These are phyloP conservation scores for Leptomonas pyrrhocoris DNA, from an alignment of 208 protist genomes.

Conservation along the genomic window DNA sequence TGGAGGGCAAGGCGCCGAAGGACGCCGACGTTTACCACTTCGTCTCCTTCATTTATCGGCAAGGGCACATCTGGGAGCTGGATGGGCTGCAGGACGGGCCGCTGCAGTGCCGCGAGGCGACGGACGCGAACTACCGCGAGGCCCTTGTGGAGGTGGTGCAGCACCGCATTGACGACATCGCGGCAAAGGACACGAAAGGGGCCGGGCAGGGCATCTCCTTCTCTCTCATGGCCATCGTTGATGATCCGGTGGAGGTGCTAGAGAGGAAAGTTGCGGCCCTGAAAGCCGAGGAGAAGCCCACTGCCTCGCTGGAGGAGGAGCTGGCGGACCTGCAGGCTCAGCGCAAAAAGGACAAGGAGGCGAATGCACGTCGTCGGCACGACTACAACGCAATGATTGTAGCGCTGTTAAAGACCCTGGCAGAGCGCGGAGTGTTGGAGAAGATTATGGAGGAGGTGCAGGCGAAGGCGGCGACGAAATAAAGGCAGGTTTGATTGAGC, in stretches of 20 bases:
- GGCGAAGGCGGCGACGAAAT: conserved; percentile 19
- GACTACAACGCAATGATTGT: conserved; percentile 98
- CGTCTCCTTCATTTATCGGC: conserved; percentile 93
- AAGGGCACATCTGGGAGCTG: conserved; percentile 96
- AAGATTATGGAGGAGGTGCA: conserved; percentile 43
- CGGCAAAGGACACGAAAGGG: conserved; percentile 50
- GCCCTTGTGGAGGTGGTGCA: conserved; percentile 84
- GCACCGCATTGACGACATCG: conserved; percentile 80
- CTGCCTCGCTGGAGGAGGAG: conserved; percentile 51
- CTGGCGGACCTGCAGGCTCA: conserved; percentile 59
- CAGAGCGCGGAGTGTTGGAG: conserved; percentile 90
- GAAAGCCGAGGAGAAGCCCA: conserved; percentile 53
- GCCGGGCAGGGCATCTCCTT: conserved; percentile 93
- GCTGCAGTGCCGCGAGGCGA: conserved; percentile 80
- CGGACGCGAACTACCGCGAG: conserved; percentile 63
- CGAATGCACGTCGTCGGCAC: conserved; percentile 96
- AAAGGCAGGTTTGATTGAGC: no score
- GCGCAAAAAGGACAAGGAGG: conserved; percentile 64
- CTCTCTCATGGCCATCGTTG: conserved; percentile 95
- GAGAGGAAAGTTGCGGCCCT: conserved; percentile 65
- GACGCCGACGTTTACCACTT: conserved; percentile 92
- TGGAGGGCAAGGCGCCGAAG: conserved; percentile 4
- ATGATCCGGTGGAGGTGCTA: conserved; percentile 79
- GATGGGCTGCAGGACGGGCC: conserved; percentile 96
- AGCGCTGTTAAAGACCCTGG: conserved; percentile 92